These are phyloP conservation scores for Chlamydomonas sphaeroides DNA, from an alignment of 139 green algal genomes.

Conservation along the genomic window DNA sequence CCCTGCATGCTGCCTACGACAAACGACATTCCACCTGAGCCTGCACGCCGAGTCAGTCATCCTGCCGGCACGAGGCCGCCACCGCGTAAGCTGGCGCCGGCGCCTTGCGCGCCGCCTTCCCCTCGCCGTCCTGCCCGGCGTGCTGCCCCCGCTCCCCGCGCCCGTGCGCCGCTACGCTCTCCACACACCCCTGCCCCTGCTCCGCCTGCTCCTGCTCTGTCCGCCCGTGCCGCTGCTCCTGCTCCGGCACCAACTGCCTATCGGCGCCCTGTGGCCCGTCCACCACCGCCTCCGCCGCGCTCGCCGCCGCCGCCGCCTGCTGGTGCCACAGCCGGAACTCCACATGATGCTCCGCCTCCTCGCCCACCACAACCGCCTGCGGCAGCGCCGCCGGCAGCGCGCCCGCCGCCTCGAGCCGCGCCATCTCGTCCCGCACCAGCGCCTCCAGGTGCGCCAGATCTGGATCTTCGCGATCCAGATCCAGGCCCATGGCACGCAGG, in stretches of 20 bases:
- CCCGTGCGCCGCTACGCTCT: too few species aligned
- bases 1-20: too few species aligned
- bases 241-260: background rate
- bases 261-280: too few species aligned
- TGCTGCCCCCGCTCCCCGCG: too few species aligned
- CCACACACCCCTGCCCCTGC: background rate
- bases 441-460: constrained; percentile 35
- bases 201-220: background rate
- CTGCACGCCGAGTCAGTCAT: too few species aligned
- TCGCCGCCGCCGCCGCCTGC: background rate
- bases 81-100: too few species aligned
- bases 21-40: too few species aligned
- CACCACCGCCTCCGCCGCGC: background rate
- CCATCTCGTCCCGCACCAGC: constrained; percentile 1
- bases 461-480: constrained; percentile 18
- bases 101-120: too few species aligned
- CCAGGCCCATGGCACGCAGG: constrained; percentile 47
- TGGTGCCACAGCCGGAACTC: background rate
- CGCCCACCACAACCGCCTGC: background rate
- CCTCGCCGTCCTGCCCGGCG: too few species aligned
- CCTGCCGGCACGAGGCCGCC: too few species aligned
- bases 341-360: background rate
- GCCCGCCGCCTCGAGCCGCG: background rate
- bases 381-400: background rate
- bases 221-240: background rate